These are phyloP conservation scores for Beauveria pseudobassiana DNA, from an alignment of 2,329 filamentous ascomycete species.

Conservation along the genomic window DNA sequence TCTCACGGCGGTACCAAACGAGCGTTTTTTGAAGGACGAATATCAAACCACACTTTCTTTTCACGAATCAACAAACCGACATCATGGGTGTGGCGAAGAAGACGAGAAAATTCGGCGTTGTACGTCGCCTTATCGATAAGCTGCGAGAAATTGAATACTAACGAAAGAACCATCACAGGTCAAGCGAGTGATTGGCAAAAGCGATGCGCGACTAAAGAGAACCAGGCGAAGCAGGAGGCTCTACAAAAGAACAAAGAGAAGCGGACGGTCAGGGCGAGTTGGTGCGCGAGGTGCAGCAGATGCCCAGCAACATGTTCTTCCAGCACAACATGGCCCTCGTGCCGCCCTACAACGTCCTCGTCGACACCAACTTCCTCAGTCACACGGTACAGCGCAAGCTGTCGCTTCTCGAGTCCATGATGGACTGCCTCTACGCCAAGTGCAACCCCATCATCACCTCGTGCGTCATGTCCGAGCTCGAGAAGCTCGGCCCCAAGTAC, in stretches of 20 bases:
- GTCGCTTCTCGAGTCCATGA: slow-evolving; percentile 77
- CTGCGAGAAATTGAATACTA: not conserved
- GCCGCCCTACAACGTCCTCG: slow-evolving; percentile 71
- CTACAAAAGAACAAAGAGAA: slow-evolving; percentile 29
- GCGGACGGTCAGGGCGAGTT: slow-evolving; percentile 52
- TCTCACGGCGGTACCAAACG: not conserved
- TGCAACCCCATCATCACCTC: slow-evolving; percentile 79
- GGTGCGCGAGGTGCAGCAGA: slow-evolving; percentile 73
- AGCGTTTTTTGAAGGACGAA: not conserved
- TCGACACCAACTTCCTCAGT: slow-evolving; percentile 86
- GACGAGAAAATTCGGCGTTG: slow-evolving; percentile 81
- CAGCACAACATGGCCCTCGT: slow-evolving; percentile 79
- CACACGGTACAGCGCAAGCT: slow-evolving; percentile 90
- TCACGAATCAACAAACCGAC: not conserved
- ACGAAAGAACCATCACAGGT: slow-evolving; percentile 34
- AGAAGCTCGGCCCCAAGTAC: slow-evolving; percentile 86
- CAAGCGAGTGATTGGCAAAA: slow-evolving; percentile 75
- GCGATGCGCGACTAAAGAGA: slow-evolving; percentile 74
- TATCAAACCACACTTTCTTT: not conserved
- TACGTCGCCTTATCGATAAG: slow-evolving; percentile 29
- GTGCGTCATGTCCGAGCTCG: slow-evolving; percentile 73
- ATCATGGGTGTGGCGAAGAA: slow-evolving; percentile 82
- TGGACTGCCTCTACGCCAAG: slow-evolving; percentile 90
- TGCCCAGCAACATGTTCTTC: slow-evolving; percentile 80
- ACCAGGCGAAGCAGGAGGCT: slow-evolving; percentile 55